phyloP scores from a whole-genome alignment of 768 basidiomycete species.

The Termitomyces heimii region DNA sequence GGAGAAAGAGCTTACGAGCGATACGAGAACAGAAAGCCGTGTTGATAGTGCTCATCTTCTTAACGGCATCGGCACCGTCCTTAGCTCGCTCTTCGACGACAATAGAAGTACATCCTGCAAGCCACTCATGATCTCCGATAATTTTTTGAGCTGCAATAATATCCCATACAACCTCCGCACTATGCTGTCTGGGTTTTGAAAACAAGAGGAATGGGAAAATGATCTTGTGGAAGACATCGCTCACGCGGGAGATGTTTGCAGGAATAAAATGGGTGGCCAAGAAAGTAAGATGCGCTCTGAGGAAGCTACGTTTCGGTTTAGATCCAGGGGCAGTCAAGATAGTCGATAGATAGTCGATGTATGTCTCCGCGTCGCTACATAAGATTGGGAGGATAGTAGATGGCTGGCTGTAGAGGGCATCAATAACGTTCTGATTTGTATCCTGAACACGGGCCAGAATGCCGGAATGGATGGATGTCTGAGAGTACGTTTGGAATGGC shows the following conservation, averaged over 20 bases:
- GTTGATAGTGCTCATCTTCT: conserved; percentile 49
- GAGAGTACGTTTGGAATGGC: conserved; percentile 1
- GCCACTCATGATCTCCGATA: conserved; percentile 33
- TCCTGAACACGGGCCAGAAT: conserved; percentile 70
- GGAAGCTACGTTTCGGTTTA: conserved; percentile 43
- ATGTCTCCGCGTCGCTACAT: conserved; percentile 32
- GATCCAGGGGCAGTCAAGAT: conserved; percentile 28
- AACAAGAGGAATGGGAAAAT: conserved; percentile 74
- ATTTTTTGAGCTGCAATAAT: conserved; percentile 28
- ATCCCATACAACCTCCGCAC: conserved; percentile 66
- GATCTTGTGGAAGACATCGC: conserved; percentile 40
- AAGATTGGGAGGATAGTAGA: conserved; percentile 40
- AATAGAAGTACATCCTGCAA: conserved; percentile 48
- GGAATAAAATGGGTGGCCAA: conserved; percentile 40
- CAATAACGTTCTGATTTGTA: conserved; percentile 50
- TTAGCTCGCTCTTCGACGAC: conserved; percentile 29
- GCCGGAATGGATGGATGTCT: conserved; percentile 58
- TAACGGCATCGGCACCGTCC: conserved; percentile 24
- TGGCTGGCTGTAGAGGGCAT: conserved; percentile 58
- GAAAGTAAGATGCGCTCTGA: conserved; percentile 55
- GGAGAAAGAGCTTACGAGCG: conserved; percentile 45
- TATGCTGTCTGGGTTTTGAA: conserved; percentile 66
- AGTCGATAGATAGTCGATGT: conserved; percentile 36
- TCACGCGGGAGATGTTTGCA: conserved; percentile 18
- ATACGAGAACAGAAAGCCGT: conserved; percentile 50